These are phyloP conservation scores for Arabidopsis suecica DNA, from an alignment of 345 rosid genomes.

Conservation along the genomic window DNA sequence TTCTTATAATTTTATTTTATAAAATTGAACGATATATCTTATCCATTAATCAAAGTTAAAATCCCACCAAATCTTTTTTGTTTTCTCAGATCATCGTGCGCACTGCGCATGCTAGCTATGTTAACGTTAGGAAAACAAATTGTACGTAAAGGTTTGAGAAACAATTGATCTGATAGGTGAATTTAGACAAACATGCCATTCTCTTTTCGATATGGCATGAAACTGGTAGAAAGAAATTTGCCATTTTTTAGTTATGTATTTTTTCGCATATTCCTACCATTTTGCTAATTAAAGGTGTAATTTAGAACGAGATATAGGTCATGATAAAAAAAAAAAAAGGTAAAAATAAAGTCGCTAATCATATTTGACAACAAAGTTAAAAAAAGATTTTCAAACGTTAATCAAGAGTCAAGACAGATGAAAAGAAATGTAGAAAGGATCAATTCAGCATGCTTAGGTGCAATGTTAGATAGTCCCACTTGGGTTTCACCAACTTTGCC, in stretches of 20 bases:
- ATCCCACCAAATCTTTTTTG: conserved; percentile 17
- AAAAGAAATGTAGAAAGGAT: conserved; percentile 44
- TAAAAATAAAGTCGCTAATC: conserved; percentile 9
- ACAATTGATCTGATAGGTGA: background rate
- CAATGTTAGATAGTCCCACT: conserved; percentile 45
- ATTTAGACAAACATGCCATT: background rate
- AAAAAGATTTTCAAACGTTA: conserved; percentile 1
- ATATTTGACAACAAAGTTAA: conserved; percentile 23
- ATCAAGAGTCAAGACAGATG: conserved; percentile 27
- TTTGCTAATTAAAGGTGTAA: background rate
- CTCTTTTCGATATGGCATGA: background rate
- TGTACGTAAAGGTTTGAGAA: background rate
- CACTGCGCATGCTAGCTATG: background rate
- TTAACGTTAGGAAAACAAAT: background rate
- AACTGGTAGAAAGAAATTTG: background rate
- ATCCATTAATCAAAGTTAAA: background rate
- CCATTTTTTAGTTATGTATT: background rate
- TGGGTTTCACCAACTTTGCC: conserved; percentile 46
- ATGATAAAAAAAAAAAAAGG: background rate
- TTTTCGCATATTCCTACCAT: background rate
- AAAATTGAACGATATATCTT: conserved; percentile 12
- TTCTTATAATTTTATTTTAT: background rate
- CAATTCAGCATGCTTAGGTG: conserved; percentile 43
- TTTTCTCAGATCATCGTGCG: background rate
- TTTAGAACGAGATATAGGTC: background rate